Percentiles rank a stretch among this genome's conserved stretches.
Conservation (phyloP, 1,284 basidiomycete genomes). For the Moesziomyces sp. region DNA sequence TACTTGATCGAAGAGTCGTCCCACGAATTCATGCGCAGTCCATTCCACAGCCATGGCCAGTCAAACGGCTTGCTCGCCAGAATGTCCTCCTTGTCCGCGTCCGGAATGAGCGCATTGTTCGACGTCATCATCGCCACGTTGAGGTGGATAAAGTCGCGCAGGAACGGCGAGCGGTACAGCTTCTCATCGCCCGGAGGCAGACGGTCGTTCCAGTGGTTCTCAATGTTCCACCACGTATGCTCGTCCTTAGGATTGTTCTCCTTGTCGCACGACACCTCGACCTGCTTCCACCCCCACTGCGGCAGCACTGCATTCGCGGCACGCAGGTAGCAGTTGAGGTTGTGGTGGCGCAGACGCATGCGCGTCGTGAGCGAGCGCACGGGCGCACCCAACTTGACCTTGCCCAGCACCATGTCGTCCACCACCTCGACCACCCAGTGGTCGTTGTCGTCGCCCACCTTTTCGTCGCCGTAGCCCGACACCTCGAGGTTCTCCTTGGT, state of each 20-base stretch:
- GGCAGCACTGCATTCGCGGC: conserved; percentile 90
- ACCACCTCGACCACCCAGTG: conserved; percentile 94
- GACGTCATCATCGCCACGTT: conserved; percentile 99
- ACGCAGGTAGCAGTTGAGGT: conserved; percentile 77
- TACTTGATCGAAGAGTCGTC: conserved; percentile 87
- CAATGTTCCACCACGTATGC: conserved; percentile 98
- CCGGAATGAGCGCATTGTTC: conserved; percentile 95
- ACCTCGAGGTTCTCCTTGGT: conserved; percentile 92
- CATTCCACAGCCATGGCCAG: conserved; percentile 93
- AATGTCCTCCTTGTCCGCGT: conserved; percentile 97
- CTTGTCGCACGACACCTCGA: conserved; percentile 93
- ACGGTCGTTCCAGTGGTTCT: conserved; percentile 93
- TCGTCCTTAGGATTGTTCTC: conserved; percentile 83
- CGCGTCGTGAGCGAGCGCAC: conserved; percentile 92
- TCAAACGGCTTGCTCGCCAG: conserved; percentile 90
- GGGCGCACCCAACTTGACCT: conserved; percentile 74
- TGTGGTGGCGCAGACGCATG: conserved; percentile 82
- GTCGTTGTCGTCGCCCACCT: conserved; percentile 87
- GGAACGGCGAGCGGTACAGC: conserved; percentile 88
- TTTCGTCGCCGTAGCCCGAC: conserved; percentile 88
- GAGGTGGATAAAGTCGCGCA: conserved; percentile 96
- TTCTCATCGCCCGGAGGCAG: conserved; percentile 85
- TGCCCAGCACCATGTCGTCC: conserved; percentile 75
- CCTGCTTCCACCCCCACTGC: conserved; percentile 99
- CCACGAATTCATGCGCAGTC: conserved; percentile 93